Evolutionary conservation across 2,329 filamentous ascomycete species (phyloP).

Genomic region (Penicillium occitanis): DNA sequence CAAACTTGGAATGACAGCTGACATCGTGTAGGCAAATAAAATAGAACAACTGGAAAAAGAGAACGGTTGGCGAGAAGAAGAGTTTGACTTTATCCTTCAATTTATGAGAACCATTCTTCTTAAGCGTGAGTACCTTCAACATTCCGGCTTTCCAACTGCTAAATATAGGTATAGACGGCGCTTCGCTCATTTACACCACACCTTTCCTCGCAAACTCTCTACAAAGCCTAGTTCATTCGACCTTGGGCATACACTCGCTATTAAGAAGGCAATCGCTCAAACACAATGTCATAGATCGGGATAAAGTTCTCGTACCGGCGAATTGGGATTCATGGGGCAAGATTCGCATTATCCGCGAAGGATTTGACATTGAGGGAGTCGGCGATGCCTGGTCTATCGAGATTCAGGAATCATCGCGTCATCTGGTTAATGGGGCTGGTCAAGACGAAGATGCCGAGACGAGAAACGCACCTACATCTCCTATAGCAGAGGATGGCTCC

Average conservation of each 20-base stretch:
- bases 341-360: conserved; percentile 85
- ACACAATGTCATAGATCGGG: conserved; percentile 88
- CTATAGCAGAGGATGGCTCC: conserved; percentile 39
- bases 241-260: conserved; percentile 79
- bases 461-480: conserved; percentile 28
- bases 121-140: conserved; percentile 62
- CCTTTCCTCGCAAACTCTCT: conserved; percentile 74
- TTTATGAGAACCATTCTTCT: conserved; percentile 86
- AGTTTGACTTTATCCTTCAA: conserved; percentile 94
- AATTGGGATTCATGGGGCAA: conserved; percentile 99
- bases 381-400: conserved; percentile 85
- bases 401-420: conserved; percentile 57
- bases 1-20: neutral
- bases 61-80: conserved; percentile 89
- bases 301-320: conserved; percentile 89
- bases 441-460: conserved; percentile 30
- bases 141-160: neutral
- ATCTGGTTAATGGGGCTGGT: conserved; percentile 23
- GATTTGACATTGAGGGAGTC: conserved; percentile 85
- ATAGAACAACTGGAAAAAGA: conserved; percentile 89
- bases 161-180: conserved; percentile 60
- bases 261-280: conserved; percentile 76
- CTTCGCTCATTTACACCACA: conserved; percentile 80
- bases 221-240: conserved; percentile 78
- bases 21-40: conserved; percentile 66